Percentiles rank a stretch among this genome's conserved stretches.
phyloP scores from a whole-genome alignment of 192 early-diverging fungal species.

The Jimgerdemannia flammicorona region DNA sequence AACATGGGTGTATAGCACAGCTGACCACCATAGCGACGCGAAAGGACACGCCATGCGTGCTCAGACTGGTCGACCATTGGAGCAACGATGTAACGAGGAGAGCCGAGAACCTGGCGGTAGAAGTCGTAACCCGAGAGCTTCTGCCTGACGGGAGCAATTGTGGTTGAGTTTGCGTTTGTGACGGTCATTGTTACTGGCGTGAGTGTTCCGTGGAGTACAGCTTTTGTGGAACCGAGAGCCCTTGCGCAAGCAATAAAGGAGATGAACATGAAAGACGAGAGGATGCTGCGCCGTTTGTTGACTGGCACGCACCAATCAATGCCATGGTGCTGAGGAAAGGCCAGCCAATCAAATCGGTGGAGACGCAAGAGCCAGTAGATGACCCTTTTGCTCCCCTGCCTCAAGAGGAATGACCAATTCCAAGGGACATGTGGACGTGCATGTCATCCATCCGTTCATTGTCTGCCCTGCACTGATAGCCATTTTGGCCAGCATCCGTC shows the following conservation, averaged over 20 bases:
- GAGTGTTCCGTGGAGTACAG: background rate
- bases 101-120: constrained; percentile 61
- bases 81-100: constrained; percentile 78
- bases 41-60: constrained; percentile 91
- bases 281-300: background rate
- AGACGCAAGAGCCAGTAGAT: too few species aligned
- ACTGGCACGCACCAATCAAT: background rate
- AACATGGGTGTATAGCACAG: constrained; percentile 99
- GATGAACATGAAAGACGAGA: background rate
- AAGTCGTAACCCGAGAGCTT: constrained; percentile 82
- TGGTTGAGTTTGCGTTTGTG: background rate
- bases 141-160: constrained; percentile 5
- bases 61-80: constrained; percentile 99
- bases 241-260: background rate
- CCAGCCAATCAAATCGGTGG: background rate
- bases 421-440: too few species aligned
- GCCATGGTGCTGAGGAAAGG: too few species aligned
- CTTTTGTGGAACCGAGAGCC: background rate
- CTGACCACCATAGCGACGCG: constrained; percentile 78
- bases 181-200: background rate
- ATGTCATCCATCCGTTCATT: background rate
- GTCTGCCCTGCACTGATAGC: too few species aligned
- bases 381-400: too few species aligned
- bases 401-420: too few species aligned
- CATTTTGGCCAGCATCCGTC: too few species aligned